Evolutionary conservation across 2,329 filamentous ascomycete genomes (phyloP), one percentile per base, ranked within the genome.

Genomic region (Penicillium frequentans): DNA sequence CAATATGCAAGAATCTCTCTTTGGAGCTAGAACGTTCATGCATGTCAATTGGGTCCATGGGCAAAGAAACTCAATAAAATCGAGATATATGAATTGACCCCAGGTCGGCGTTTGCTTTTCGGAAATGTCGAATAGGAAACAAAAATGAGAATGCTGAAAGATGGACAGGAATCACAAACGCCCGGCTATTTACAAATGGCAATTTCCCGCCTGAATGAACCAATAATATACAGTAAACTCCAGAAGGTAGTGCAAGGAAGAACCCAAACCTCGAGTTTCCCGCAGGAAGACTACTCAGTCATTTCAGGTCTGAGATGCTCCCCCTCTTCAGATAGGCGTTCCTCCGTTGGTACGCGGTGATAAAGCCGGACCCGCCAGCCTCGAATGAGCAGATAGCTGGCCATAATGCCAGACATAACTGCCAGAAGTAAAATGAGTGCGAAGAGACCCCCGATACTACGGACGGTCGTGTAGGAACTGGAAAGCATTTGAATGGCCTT

Each of bases 311-410:
- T 48, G 21, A 63, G 55, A 49, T 26, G 60, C 16, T 53, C 50
- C 26, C 60, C 52, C 42, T 64, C 61, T 3, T 61, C 61, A 10
- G 57, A 31, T 8, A 51, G 16, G n/a, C 49, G 54, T 8, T 63
- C 57, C 31, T 60, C 62, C 27, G 42, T 46, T 26, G 35, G 49
- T 21, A 61, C n/a, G 42, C 57, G 61, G 44, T 66, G 60, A 49
- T 66, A 66, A 6, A 65, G 49, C n/a, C 56, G 63, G 58, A 66
- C 51, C 43, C 64, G 63, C 64, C 64, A 66, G 57, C 64, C 64
- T 35, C 63, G 61, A 54, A 64, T 58, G 21, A 66, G 44, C 55
- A 66, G 8, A 37, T 57, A 65, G 27, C 48, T 52, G 5, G 56
- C 60, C 49, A 65, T 57, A 29, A 64, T 56, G 43, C 48, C 56